Base-by-base conservation (phyloP, 805 yeast species). In the Teunomyces stri region DNA sequence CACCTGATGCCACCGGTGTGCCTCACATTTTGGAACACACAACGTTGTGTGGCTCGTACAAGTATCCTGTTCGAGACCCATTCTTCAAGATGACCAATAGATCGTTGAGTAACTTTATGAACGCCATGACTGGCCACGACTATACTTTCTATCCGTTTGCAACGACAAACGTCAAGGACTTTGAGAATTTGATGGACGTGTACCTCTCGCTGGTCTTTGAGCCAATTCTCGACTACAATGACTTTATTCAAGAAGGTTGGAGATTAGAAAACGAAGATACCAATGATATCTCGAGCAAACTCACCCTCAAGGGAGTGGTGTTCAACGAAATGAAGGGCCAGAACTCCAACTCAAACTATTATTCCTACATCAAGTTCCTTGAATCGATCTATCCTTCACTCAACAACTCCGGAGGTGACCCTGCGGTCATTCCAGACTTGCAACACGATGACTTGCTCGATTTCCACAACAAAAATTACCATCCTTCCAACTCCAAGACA, bases 281-380 rank as follows among this genome's bases (percentile, higher is more conserved):
- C 5, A 65, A 75, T 5, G 90, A 91, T 60, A 69, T 71, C 12
- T 49, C 57, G 0, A 75, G 88, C 11, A 87, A 89, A 1, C 61
- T 94, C 36, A 73, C 72, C 3, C 89, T 89, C 66, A 94, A 94
- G 66, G 99, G 99, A 40, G 99, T 94, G 29, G 99, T 94, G 2
- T 94, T 87, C 64, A 94, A 94, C 62, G 99, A 94, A 69, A 94
- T 94, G 99, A 94, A 94, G 67, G 99, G 99, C 6, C 97, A 92
- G 66, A 81, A 89, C 61, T 87, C 96, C 0, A 92, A 89, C 64
- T 80, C 96, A 0, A 81, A 91, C 2, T 94, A 94, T 65, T 79
- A 84, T 52, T 90, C 78, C 62, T 92, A 91, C 81, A 88, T 85
- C 59, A 81, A 84, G 52, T 92, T 84, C 71, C 89, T 87, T 60